phyloP scores from a whole-genome alignment of 495 filamentous ascomycete genomes.

The Cladorrhinum samala region DNA sequence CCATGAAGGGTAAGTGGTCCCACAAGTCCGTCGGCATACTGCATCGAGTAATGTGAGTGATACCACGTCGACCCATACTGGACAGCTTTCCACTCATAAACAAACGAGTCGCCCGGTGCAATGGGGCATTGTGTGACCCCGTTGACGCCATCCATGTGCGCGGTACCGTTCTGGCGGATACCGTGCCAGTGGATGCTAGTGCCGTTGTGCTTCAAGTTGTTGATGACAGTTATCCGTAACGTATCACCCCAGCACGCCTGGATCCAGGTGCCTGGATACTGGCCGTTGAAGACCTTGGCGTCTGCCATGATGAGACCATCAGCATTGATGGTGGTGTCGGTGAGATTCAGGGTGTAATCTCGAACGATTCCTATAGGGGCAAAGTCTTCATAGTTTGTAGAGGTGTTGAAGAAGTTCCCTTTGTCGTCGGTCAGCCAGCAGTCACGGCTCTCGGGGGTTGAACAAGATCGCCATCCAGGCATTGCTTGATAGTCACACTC shows the following conservation, averaged over 20 bases:
- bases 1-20: conserved; percentile 45
- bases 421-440: not conserved
- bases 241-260: conserved; percentile 53
- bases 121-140: conserved; percentile 45
- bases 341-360: not conserved
- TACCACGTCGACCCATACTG: conserved; percentile 57
- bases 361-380: not conserved
- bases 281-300: conserved; percentile 3
- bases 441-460: not conserved
- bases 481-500: not conserved
- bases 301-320: not conserved
- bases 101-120: conserved; percentile 30
- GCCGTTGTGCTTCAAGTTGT: conserved; percentile 23
- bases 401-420: not conserved
- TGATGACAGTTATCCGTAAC: conserved; percentile 46
- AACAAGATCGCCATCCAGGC: not conserved
- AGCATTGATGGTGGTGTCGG: not conserved
- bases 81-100: conserved; percentile 19
- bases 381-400: not conserved
- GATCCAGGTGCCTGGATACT: conserved; percentile 47
- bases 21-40: conserved; percentile 45
- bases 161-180: conserved; percentile 28
- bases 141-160: conserved; percentile 35
- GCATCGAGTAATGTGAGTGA: conserved; percentile 53
- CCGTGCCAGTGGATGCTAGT: conserved; percentile 52